These are phyloP conservation scores for Phyllosticta ampelicida DNA, from an alignment of 2,329 filamentous ascomycete species.

Conservation along the genomic window DNA sequence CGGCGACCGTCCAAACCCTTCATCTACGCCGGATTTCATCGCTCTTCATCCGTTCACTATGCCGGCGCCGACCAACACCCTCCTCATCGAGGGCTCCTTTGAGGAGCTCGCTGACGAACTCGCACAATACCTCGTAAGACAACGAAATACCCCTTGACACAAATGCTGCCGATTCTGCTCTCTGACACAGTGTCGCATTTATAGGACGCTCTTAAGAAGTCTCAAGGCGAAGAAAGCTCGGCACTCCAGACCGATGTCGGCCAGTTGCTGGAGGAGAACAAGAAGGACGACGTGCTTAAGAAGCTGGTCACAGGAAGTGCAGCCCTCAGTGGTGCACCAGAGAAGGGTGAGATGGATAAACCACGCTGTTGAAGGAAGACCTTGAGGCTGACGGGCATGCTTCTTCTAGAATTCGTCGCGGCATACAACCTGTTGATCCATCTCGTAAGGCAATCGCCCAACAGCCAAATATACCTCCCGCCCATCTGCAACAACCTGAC, in stretches of 20 bases:
- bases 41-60: conserved; percentile 29
- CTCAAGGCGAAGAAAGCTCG: conserved; percentile 41
- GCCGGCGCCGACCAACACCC: conserved; percentile 51
- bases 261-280: conserved; percentile 55
- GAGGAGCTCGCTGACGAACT: conserved; percentile 90
- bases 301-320: conserved; percentile 74
- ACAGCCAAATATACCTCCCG: conserved; percentile 75
- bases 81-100: conserved; percentile 81
- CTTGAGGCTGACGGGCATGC: not conserved
- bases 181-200: conserved; percentile 1
- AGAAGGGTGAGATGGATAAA: conserved; percentile 52
- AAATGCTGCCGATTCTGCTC: not conserved
- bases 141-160: conserved; percentile 4
- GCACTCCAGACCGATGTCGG: conserved; percentile 52
- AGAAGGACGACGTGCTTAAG: conserved; percentile 77
- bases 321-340: conserved; percentile 71
- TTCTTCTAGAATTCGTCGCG: conserved; percentile 67
- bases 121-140: conserved; percentile 63
- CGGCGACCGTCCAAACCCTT: not conserved
- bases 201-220: conserved; percentile 62
- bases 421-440: conserved; percentile 96
- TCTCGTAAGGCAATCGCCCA: conserved; percentile 76
- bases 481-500: conserved; percentile 82
- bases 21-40: conserved; percentile 6
- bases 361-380: not conserved